Evolutionary conservation across 225 moss, liverwort and hornwort genomes (phyloP), one percentile per base, ranked within the genome.

Genomic region (Pseudisothecium myosuroides): DNA sequence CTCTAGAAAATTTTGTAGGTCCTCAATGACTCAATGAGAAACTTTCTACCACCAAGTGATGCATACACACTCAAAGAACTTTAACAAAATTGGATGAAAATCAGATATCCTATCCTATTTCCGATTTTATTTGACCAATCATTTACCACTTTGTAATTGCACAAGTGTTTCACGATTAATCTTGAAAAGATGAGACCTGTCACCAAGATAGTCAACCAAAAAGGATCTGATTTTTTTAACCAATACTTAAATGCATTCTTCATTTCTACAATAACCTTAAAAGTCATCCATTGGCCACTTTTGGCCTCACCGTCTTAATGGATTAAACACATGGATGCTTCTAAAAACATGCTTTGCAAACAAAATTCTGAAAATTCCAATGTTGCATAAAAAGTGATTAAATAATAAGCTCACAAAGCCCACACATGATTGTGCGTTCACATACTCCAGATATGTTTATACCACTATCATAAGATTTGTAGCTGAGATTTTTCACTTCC

Each of bases 161-260:
- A n/a, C n/a, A 0, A 2, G 0, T 7, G 7, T 22, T 68, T n/a
- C 4, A 68, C 2, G 12, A 1, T n/a, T n/a, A 68, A 68, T 0
- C 22, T 4, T n/a, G 2, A 22, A 37, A n/a, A 68, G n/a, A 68
- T 12, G n/a, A 22, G 12, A 22, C 68, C 7, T 68, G 12, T 7
- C 4, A 39, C 39, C 0, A 39, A 39, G 14, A 2, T 12, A 69
- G 39, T 39, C 3, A 37, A 2, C 6, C 36, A 36, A 36, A 36
- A 66, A 37, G 0, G 36, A 36, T 66, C 11, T 20, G 36, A 36
- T 36, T 66, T 10, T 45, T 66, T 36, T 11, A 36, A 36, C 36
- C 66, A 66, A 66, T 11, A n/a, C n/a, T n/a, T n/a, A 27, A 12
- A 8, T 32, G 28, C 64, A 65, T 64, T 32, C 34, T 34, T 65